Conservation (phyloP, 1,139 yeast species). For the Saccharomyces pastorianus region DNA sequence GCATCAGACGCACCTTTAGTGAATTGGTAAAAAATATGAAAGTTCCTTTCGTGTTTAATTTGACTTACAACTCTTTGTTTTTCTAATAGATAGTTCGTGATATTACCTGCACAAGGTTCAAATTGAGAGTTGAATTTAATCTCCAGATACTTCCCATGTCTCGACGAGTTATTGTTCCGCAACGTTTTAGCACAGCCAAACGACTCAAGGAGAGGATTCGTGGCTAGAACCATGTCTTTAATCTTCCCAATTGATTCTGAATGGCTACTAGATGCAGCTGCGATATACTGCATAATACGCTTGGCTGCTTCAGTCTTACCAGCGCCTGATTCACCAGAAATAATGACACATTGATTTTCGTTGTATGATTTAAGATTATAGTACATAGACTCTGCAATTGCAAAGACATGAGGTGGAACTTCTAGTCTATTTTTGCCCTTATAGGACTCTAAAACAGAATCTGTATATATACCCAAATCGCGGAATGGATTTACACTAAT, state of each 20-base stretch:
- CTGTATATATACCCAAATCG: conserved; percentile 91
- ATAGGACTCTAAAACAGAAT: conserved; percentile 62
- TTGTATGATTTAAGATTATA: conserved; percentile 90
- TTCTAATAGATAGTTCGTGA: conserved; percentile 88
- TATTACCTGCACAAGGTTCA: conserved; percentile 92
- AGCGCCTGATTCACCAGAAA: conserved; percentile 98
- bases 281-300: conserved; percentile 96
- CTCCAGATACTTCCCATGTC: conserved; percentile 96
- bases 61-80: conserved; percentile 95
- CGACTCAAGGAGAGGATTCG: conserved; percentile 91
- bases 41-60: conserved; percentile 84
- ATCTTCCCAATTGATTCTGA: conserved; percentile 65
- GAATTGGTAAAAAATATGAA: conserved; percentile 94
- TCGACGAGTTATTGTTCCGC: conserved; percentile 90
- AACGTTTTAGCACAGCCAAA: conserved; percentile 98
- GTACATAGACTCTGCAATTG: conserved; percentile 95
- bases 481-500: conserved; percentile 95
- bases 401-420: conserved; percentile 98
- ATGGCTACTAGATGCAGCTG: conserved; percentile 62
- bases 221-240: conserved; percentile 96
- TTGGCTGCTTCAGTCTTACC: conserved; percentile 99
- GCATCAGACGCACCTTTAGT: conserved; percentile 84
- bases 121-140: conserved; percentile 74
- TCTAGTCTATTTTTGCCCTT: conserved; percentile 90
- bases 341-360: conserved; percentile 95